A percentile compares a stretch with the other conserved stretches of the same genome.
These are phyloP conservation scores for Zygosaccharomyces kombuchaensis DNA, from an alignment of 805 yeast genomes.

Conservation along the genomic window DNA sequence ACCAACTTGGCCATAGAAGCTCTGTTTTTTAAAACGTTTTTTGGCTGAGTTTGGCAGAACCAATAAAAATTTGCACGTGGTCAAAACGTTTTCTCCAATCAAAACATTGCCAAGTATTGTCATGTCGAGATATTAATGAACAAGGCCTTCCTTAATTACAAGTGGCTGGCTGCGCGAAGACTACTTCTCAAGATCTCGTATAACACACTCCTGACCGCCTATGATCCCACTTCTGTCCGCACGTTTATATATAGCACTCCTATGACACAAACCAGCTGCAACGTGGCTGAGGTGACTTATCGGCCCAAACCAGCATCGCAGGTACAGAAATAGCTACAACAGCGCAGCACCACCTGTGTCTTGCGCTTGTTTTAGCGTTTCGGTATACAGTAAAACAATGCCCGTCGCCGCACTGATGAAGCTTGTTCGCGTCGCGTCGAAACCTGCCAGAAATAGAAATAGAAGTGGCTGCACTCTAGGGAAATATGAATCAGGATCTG, in stretches of 20 bases:
- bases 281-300: not conserved
- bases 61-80: too few relatives aligned
- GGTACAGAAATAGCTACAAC: not conserved
- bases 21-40: not conserved
- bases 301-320: not conserved
- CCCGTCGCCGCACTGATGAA: not conserved
- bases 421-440: conserved; percentile 5
- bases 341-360: not conserved
- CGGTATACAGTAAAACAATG: not conserved
- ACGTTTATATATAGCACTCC: too few relatives aligned
- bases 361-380: not conserved
- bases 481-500: conserved; percentile 2
- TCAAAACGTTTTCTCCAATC: too few relatives aligned
- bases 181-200: too few relatives aligned
- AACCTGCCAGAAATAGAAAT: conserved; percentile 6
- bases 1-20: conserved; percentile 67
- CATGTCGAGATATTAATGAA: too few relatives aligned
- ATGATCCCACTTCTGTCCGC: too few relatives aligned
- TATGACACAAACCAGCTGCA: not conserved
- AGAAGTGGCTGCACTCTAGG: conserved; percentile 7
- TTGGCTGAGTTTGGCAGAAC: not conserved
- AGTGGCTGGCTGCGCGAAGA: too few relatives aligned
- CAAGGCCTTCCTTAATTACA: too few relatives aligned
- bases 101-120: too few relatives aligned
- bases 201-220: too few relatives aligned